Conservation (phyloP, 257 asterid genomes). For the Ilex asprella region DNA sequence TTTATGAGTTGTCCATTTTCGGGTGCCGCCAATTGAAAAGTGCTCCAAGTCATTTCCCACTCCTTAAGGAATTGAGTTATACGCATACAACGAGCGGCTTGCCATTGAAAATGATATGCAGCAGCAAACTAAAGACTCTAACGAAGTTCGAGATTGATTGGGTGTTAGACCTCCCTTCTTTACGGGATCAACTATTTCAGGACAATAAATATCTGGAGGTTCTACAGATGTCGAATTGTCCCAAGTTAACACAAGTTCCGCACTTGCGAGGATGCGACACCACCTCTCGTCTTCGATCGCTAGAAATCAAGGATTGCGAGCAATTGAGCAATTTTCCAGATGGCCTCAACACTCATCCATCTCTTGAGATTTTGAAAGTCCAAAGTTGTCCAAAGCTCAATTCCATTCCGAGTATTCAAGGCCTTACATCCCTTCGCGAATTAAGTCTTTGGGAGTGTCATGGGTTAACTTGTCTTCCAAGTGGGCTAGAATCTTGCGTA, state of each 20-base stretch:
- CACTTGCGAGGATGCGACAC: too few relatives aligned
- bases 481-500: constrained; percentile 3
- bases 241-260: background rate
- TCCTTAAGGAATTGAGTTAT: constrained; percentile 3
- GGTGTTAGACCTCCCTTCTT: background rate
- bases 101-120: constrained; percentile 10
- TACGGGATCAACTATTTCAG: constrained; percentile 6
- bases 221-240: fast-evolving
- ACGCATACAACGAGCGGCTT: background rate
- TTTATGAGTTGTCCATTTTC: background rate
- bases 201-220: constrained; percentile 3
- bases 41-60: constrained; percentile 24
- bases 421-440: background rate
- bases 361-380: too few relatives aligned
- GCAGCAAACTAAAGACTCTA: constrained; percentile 10
- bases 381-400: background rate
- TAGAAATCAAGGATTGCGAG: too few relatives aligned
- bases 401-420: constrained; percentile 2
- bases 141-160: background rate
- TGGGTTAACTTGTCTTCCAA: constrained; percentile 10
- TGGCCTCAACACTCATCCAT: too few relatives aligned
- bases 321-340: too few relatives aligned
- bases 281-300: too few relatives aligned
- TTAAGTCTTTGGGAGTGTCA: background rate
- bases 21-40: constrained; percentile 7